Base-by-base conservation (phyloP, 1,284 basidiomycete genomes). In the Marasmius sp. region DNA sequence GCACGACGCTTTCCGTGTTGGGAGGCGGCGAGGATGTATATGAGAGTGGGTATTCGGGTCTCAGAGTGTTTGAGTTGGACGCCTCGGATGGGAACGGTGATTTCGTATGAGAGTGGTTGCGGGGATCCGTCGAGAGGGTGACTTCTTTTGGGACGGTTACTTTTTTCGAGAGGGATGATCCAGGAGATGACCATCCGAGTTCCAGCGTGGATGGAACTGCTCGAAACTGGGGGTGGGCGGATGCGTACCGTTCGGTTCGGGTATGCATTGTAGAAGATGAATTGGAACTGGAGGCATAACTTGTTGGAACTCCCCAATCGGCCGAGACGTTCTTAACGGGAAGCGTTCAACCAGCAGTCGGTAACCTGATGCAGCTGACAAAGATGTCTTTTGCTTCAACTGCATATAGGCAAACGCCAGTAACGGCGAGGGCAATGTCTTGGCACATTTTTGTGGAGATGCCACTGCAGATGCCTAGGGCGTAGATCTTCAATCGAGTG, bases 11-110 rank as follows among this genome's bases (percentile, higher is more conserved):
- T 75, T 47, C 77, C 72, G 41, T 84, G 70, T 49, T 81, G 74
- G 62, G 80, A 79, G 0, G 84, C 86, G 2, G 82, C 81, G n/a
- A 87, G 72, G 0, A 79, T 78, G 64, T 88, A 86, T 10, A 87
- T 69, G 20, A 82, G n/a, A n/a, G n/a, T 70, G 1, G 80, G 77
- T 12, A 78, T 57, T 5, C 67, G 61, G 4, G 70, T 68, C 14
- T 71, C 66, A 12, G 62, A 64, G 39, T 72, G 67, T 20, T 71
- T 72, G 0, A 81, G 72, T 57, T 77, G 74, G 39, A 81, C 74
- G 9, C 66, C 71, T 8, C 65, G 68, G 18, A 87, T 75, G 0
- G 71, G 70, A 16, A 87, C 76, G 0, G 56, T n/a, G n/a, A n/a
- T n/a, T n/a, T n/a, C n/a, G n/a, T n/a, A n/a, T n/a, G n/a, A n/a